phyloP scores from a whole-genome alignment of 1,284 basidiomycete genomes.

The Ustilago vetiveriae region DNA sequence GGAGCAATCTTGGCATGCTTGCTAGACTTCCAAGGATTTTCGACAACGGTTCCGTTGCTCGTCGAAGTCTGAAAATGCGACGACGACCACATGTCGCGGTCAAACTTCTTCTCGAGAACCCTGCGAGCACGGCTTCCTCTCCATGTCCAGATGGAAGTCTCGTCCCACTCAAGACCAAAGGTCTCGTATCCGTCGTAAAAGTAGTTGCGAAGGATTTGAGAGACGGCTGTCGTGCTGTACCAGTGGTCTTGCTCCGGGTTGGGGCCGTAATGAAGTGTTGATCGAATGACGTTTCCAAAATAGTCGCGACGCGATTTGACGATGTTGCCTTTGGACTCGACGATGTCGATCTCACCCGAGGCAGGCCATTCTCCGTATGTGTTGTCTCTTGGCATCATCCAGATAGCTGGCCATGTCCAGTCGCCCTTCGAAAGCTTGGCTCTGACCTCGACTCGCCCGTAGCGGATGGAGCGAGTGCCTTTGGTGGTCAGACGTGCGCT shows the following conservation, averaged over 20 bases:
- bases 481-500: constrained; percentile 80
- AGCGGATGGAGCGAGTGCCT: constrained; percentile 74
- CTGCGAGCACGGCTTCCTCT: constrained; percentile 77
- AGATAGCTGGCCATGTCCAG: constrained; percentile 84
- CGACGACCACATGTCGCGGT: constrained; percentile 75
- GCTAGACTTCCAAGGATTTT: constrained; percentile 48
- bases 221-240: constrained; percentile 76
- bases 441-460: constrained; percentile 82
- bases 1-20: constrained; percentile 72
- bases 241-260: constrained; percentile 73
- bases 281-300: constrained; percentile 73
- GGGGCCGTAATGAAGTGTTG: constrained; percentile 81
- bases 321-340: constrained; percentile 71
- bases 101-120: constrained; percentile 73
- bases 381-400: constrained; percentile 78
- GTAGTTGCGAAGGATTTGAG: constrained; percentile 75
- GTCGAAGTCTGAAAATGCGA: constrained; percentile 79
- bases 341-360: constrained; percentile 80
- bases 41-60: constrained; percentile 78
- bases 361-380: constrained; percentile 83
- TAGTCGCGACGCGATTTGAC: constrained; percentile 75
- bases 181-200: constrained; percentile 80
- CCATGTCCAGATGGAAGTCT: constrained; percentile 75
- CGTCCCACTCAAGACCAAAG: constrained; percentile 82
- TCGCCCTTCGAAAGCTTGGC: constrained; percentile 78